phyloP scores from a whole-genome alignment of 2,329 filamentous ascomycete species.

The Pyrenochaeta sp. region DNA sequence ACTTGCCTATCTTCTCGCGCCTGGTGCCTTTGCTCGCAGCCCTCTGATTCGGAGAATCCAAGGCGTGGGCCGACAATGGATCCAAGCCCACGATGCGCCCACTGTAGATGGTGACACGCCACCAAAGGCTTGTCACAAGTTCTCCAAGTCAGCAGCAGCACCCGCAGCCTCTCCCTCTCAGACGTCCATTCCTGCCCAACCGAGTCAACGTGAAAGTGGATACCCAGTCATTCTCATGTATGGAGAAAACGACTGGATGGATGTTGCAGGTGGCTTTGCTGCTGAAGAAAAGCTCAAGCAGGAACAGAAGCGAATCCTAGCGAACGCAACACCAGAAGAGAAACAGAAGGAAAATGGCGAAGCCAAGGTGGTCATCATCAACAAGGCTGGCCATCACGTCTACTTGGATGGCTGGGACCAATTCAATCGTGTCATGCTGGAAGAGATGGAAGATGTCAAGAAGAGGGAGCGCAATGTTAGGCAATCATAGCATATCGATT shows the following conservation, averaged over 20 bases:
- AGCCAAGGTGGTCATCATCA: slow-evolving; percentile 81
- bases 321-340: slow-evolving; percentile 71
- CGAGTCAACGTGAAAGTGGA: slow-evolving; percentile 64
- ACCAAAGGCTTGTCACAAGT: slow-evolving; percentile 5
- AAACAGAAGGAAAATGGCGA: slow-evolving; percentile 75
- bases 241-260: slow-evolving; percentile 99
- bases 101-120: slow-evolving; percentile 35
- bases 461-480: slow-evolving; percentile 38
- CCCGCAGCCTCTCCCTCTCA: slow-evolving; percentile 1
- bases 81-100: slow-evolving; percentile 38
- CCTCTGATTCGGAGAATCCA: slow-evolving; percentile 89
- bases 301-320: slow-evolving; percentile 67
- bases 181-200: background rate
- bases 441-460: slow-evolving; percentile 71
- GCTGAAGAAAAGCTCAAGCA: slow-evolving; percentile 80
- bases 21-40: slow-evolving; percentile 87
- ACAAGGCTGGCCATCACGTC: slow-evolving; percentile 73
- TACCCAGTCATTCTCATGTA: slow-evolving; percentile 93
- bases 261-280: slow-evolving; percentile 82
- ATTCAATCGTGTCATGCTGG: slow-evolving; percentile 70
- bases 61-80: slow-evolving; percentile 78
- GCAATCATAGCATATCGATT: slow-evolving; percentile 4
- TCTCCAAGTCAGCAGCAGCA: background rate
- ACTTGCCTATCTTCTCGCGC: slow-evolving; percentile 88
- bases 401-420: slow-evolving; percentile 75